These are phyloP conservation scores for Rhodotorula toruloides DNA, from an alignment of 768 basidiomycete species.

Conservation along the genomic window DNA sequence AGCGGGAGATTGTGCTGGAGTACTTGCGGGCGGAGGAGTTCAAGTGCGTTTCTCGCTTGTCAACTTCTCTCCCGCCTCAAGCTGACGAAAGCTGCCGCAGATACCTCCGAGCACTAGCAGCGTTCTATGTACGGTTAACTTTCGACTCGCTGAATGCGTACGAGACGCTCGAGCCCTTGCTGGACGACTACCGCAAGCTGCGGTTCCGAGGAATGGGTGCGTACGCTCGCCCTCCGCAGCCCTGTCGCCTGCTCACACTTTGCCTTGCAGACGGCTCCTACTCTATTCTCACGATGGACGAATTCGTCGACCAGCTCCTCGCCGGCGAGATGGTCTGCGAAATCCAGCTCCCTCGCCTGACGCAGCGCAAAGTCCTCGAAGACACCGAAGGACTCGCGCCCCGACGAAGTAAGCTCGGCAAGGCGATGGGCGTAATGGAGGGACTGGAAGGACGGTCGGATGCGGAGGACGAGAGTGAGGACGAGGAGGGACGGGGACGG, in stretches of 20 bases:
- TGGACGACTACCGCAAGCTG: constrained; percentile 89
- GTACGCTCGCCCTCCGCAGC: constrained; percentile 40
- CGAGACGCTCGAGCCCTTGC: constrained; percentile 83
- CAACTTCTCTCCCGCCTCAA: background rate
- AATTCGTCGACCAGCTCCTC: constrained; percentile 77
- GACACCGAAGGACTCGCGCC: constrained; percentile 85
- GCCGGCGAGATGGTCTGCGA: constrained; percentile 91
- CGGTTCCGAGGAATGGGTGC: constrained; percentile 72
- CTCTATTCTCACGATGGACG: constrained; percentile 78
- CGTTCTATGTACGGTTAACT: constrained; percentile 90
- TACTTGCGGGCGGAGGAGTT: constrained; percentile 96
- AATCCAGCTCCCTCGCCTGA: constrained; percentile 84
- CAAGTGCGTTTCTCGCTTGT: constrained; percentile 62
- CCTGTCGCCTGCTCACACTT: background rate
- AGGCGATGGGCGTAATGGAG: constrained; percentile 59
- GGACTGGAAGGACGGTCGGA: constrained; percentile 48
- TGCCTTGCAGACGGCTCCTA: constrained; percentile 65
- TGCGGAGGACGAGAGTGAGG: constrained; percentile 45
- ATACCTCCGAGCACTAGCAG: constrained; percentile 87
- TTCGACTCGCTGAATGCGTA: constrained; percentile 86
- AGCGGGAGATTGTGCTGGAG: constrained; percentile 93
- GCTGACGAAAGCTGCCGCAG: constrained; percentile 50
- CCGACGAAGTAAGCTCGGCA: constrained; percentile 75
- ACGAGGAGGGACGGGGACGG: constrained; percentile 10
- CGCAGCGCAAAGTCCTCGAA: constrained; percentile 78